Evolutionary conservation across 2,329 filamentous ascomycete species (phyloP), one percentile per base, ranked within the genome.

Genomic region (Cyanodermella asteris): DNA sequence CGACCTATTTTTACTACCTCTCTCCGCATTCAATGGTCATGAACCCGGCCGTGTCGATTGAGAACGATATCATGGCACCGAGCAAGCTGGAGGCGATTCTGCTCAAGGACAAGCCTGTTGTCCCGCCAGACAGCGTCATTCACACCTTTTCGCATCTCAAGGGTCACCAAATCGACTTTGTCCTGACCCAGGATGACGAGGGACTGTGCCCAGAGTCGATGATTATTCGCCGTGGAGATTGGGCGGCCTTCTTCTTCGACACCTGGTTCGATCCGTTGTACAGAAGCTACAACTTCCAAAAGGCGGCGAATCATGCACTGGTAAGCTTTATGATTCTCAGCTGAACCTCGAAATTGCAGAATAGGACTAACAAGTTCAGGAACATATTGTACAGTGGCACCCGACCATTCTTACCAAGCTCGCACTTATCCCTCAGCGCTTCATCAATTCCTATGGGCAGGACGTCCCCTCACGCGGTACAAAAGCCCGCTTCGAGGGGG

Each of bases 191-290:
- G 49, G 87, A 97, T 43, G 64, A 63, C 23, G 72, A 76, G 18
- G 82, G 84, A 5, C 45, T 97, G 26, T 67, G 68, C 14, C 62
- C 70, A 10, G 68, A 67, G 7, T 91, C 78, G 48, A 73, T 91
- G 33, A 55, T 94, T 9, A 45, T 97, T 8, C 62, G 69, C 33
- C 77, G 74, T 31, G 80, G 82, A 13, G 78, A 87, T 28, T 97
- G 84, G 78, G 75, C 77, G 22, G 75, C 74, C 42, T 97, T 76
- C 55, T 78, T 97, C 42, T 50, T 94, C 11, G 87, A 97, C 45
- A 74, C 77, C 1, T 97, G 87, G 87, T 91, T 87, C 42, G 81
- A 94, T 45, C 87, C 87, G 23, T 55, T 94, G 21, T 97, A 91
- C 50, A 64, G 84, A 34, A 76, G 62, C 36, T 97, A 97, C 53